Percentiles rank a stretch among this genome's conserved stretches.
Evolutionary conservation across 2,329 filamentous ascomycete genomes (phyloP).

Genomic region (Samsoniella hepiali): DNA sequence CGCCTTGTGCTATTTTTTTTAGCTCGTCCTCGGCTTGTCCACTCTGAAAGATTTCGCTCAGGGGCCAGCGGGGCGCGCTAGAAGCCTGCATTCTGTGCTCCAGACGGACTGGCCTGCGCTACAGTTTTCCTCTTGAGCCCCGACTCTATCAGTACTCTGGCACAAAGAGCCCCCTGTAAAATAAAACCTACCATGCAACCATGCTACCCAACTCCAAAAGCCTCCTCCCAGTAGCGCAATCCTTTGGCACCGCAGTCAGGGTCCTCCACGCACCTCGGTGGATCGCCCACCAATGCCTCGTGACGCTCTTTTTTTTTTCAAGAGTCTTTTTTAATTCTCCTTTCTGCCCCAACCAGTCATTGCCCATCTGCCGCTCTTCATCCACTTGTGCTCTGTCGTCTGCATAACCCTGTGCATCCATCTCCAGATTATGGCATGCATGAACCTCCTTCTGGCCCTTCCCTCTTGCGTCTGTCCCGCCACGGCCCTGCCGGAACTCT

Average conservation of each 20-base stretch:
- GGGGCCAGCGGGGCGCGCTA: conserved; percentile 13
- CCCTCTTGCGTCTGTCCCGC: not conserved
- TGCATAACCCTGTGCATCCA: not conserved
- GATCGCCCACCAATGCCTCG: not conserved
- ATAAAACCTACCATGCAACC: not conserved
- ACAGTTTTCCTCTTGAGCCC: no score
- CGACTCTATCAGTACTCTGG: not conserved
- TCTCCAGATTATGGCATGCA: no score
- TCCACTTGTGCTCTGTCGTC: not conserved
- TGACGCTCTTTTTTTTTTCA: not conserved
- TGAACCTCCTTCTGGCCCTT: not conserved
- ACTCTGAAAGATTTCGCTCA: not conserved
- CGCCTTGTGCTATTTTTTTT: not conserved
- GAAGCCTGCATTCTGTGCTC: conserved; percentile 1
- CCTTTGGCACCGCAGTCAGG: not conserved
- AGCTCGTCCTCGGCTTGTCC: not conserved
- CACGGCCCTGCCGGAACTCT: no score
- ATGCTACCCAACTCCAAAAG: not conserved
- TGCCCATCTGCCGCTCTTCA: not conserved
- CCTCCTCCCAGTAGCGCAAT: not conserved
- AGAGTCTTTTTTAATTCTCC: not conserved
- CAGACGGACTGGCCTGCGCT: not conserved
- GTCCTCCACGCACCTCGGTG: conserved; percentile 4
- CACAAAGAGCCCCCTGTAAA: not conserved
- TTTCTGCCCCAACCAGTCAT: not conserved